These are phyloP conservation scores for Leucocoprinus leucothites DNA, from an alignment of 768 basidiomycete species.

Conservation along the genomic window DNA sequence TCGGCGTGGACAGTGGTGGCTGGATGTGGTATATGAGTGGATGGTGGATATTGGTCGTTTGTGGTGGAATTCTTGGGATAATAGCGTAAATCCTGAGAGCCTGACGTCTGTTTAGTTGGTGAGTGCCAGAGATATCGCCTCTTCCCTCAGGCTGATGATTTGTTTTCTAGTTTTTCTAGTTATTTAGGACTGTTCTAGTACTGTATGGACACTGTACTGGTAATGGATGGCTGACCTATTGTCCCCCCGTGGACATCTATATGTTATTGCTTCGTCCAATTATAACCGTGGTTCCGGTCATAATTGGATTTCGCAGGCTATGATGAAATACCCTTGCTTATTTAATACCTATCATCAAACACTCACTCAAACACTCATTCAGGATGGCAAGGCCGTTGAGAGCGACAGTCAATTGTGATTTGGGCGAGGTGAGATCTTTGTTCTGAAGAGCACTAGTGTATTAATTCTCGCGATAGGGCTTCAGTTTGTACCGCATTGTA, in stretches of 20 bases:
- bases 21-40: neutral
- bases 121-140: neutral
- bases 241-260: too few species aligned
- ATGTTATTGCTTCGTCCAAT: too few species aligned
- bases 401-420: conserved; percentile 53
- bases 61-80: neutral
- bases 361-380: neutral
- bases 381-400: conserved; percentile 20
- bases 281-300: too few species aligned
- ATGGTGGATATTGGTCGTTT: neutral
- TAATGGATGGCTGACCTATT: neutral
- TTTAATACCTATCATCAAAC: neutral
- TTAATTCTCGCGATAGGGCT: conserved; percentile 34
- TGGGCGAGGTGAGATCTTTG: conserved; percentile 47
- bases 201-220: neutral
- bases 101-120: neutral
- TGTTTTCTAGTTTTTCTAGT: neutral
- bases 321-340: too few species aligned
- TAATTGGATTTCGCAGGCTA: too few species aligned
- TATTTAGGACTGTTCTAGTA: neutral
- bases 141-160: neutral
- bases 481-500: conserved; percentile 47
- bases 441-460: neutral
- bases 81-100: neutral
- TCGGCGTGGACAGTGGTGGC: neutral